Conservation (phyloP, 1,284 basidiomycete genomes). For the Heliocybe sulcata region DNA sequence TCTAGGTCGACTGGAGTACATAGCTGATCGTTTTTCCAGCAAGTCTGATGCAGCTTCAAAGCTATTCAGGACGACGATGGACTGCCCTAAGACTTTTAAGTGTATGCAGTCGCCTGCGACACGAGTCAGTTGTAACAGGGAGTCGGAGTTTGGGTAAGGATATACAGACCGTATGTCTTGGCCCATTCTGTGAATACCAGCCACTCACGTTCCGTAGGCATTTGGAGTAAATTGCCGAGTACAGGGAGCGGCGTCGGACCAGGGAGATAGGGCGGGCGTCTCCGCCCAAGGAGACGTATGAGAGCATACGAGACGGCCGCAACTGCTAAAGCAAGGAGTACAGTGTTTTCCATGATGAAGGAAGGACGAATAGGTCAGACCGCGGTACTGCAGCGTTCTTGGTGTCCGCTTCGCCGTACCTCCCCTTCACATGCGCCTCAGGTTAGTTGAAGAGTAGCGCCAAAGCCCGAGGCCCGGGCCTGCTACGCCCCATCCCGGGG, state of each 20-base stretch:
- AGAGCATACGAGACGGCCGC: not conserved
- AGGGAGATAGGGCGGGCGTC: not conserved
- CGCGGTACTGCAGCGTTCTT: not conserved
- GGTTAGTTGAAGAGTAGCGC: not conserved
- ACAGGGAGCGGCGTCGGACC: not conserved
- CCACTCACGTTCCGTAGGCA: not conserved
- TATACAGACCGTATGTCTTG: not conserved
- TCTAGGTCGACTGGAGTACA: not conserved
- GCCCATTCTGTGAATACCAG: not conserved
- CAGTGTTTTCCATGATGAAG: not conserved
- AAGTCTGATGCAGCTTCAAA: not conserved
- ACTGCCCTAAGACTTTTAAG: not conserved
- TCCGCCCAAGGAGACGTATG: not conserved
- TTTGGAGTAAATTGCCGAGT: conserved; percentile 1
- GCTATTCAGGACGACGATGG: not conserved
- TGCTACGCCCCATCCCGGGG: not conserved
- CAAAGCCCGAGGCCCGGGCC: not conserved
- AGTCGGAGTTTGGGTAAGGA: not conserved
- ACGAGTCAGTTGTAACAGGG: not conserved
- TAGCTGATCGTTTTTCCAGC: not conserved
- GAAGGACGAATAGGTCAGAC: not conserved
- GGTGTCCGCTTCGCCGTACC: not conserved
- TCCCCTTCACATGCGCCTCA: too few relatives aligned
- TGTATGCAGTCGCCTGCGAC: not conserved
- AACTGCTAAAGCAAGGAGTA: not conserved